These are phyloP conservation scores for Blastomyces gilchristii DNA, from an alignment of 2,329 filamentous ascomycete species.

Conservation along the genomic window DNA sequence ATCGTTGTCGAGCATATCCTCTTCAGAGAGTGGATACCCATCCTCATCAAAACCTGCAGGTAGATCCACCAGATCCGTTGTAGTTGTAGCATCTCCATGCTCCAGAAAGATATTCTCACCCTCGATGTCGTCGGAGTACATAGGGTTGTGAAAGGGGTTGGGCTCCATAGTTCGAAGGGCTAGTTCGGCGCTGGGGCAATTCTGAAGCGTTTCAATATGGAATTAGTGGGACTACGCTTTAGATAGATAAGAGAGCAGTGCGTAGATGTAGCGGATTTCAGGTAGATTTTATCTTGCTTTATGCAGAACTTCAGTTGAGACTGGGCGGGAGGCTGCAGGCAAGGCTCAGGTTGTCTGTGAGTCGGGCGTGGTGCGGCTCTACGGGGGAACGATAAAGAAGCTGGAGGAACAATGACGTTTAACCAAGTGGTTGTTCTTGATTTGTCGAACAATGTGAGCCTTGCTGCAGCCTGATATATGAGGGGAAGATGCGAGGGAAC, in stretches of 20 bases:
- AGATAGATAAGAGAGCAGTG: background rate
- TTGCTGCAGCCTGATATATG: background rate
- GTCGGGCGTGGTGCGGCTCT: background rate
- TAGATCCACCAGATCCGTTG: background rate
- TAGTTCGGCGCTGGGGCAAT: background rate
- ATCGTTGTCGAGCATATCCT: background rate
- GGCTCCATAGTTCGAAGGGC: background rate
- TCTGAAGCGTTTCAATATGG: background rate
- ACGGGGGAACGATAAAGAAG: background rate
- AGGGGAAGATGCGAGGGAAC: background rate
- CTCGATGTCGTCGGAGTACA: background rate
- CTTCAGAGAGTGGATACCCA: background rate
- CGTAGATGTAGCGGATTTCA: background rate
- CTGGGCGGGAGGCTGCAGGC: background rate
- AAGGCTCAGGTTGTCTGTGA: conserved; percentile 1
- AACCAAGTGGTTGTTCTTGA: background rate
- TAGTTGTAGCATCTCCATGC: background rate
- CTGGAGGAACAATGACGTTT: background rate
- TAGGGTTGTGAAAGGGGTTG: background rate
- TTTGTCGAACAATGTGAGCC: background rate
- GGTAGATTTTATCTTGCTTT: background rate
- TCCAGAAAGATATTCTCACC: background rate
- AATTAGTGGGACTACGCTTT: background rate
- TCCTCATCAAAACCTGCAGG: background rate
- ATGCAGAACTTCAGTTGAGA: background rate